phyloP scores from a whole-genome alignment of 495 filamentous ascomycete species.

The Hypoxylon fragiforme region DNA sequence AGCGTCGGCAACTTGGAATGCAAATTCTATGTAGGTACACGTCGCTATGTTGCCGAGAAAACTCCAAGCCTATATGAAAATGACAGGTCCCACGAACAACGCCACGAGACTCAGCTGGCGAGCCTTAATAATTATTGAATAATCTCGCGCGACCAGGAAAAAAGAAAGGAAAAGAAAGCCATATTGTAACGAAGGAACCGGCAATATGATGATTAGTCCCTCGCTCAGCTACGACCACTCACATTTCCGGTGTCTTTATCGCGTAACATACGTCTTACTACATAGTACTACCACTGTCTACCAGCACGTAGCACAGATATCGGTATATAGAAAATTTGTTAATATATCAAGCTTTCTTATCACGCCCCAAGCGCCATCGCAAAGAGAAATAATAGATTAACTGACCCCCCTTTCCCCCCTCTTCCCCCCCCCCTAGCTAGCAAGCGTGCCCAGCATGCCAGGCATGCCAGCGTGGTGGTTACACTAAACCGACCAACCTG shows the following conservation, averaged over 20 bases:
- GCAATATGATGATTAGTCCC: neutral
- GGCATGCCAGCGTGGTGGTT: constrained; percentile 16
- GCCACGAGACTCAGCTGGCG: constrained; percentile 5
- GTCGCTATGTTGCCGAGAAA: constrained; percentile 26
- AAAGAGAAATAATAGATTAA: constrained; percentile 26
- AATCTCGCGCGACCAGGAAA: neutral
- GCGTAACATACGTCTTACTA: constrained; percentile 24
- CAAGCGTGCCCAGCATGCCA: constrained; percentile 8
- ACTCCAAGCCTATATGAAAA: constrained; percentile 19
- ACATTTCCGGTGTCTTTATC: constrained; percentile 6
- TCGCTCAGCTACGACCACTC: constrained; percentile 9
- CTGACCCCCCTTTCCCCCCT: constrained; percentile 8
- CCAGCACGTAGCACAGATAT: constrained; percentile 9
- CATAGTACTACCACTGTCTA: no score
- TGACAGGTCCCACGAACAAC: constrained; percentile 4
- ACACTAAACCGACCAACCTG: constrained; percentile 29
- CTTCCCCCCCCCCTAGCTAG: no score
- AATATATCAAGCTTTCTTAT: constrained; percentile 24
- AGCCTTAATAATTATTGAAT: constrained; percentile 7
- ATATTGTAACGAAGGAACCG: constrained; percentile 3
- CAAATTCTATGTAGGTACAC: no score
- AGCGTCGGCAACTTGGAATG: constrained; percentile 4
- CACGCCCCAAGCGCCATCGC: constrained; percentile 28
- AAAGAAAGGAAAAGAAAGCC: neutral
- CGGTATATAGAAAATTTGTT: constrained; percentile 19